phyloP scores from a whole-genome alignment of 306 rosid genomes.

The Alnus glutinosa region DNA sequence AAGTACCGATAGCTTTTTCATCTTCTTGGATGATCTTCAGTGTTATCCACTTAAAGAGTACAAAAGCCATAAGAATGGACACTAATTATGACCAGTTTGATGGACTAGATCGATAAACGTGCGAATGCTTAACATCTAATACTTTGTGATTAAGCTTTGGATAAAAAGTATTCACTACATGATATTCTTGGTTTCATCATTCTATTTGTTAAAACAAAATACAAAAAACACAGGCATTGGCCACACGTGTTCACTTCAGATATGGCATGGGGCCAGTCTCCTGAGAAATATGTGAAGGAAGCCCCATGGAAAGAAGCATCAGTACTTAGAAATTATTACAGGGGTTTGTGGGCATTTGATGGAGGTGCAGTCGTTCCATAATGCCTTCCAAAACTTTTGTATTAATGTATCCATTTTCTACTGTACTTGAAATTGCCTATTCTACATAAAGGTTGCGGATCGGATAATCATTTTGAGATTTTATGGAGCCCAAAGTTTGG shows the following conservation, averaged over 20 bases:
- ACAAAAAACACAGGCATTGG: neutral
- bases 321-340: conserved; percentile 32
- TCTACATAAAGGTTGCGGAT: neutral
- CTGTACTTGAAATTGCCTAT: conserved; percentile 5
- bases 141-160: conserved; percentile 18
- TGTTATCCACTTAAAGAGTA: conserved; percentile 5
- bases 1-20: neutral
- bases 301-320: conserved; percentile 34
- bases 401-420: conserved; percentile 19
- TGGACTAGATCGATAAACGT: conserved; percentile 20
- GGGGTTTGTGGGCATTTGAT: conserved; percentile 30
- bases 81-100: conserved; percentile 31
- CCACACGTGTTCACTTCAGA: conserved; percentile 56
- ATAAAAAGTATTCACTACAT: neutral
- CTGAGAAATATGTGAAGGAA: conserved; percentile 28
- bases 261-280: conserved; percentile 32
- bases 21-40: conserved; percentile 16
- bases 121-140: conserved; percentile 40
- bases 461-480: no score
- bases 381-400: conserved; percentile 18
- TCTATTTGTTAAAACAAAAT: no score
- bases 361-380: conserved; percentile 5
- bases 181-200: no score
- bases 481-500: no score
- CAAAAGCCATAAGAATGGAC: conserved; percentile 20